These are phyloP conservation scores for Gastrolobium villosum DNA, from an alignment of 306 rosid genomes.

Conservation along the genomic window DNA sequence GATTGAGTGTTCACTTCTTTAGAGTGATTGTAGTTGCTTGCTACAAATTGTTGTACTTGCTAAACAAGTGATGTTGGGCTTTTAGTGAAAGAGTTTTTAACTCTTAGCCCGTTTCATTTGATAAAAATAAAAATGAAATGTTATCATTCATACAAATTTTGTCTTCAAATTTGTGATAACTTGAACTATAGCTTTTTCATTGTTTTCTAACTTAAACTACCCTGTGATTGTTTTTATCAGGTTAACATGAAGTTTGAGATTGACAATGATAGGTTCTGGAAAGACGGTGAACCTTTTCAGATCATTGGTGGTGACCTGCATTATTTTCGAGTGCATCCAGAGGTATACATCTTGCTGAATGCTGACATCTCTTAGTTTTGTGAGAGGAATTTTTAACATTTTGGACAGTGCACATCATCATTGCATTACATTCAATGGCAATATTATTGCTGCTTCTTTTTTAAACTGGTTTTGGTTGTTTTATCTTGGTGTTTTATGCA, in stretches of 20 bases:
- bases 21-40: background rate
- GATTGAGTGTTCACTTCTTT: too few species aligned
- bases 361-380: slow-evolving; percentile 27
- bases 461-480: slow-evolving; percentile 29
- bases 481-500: slow-evolving; percentile 13
- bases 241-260: slow-evolving; percentile 72
- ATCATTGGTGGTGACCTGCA: slow-evolving; percentile 97
- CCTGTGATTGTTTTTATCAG: slow-evolving; percentile 51
- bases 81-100: background rate
- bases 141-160: background rate
- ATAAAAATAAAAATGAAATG: background rate
- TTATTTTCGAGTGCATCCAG: slow-evolving; percentile 90
- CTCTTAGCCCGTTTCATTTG: background rate
- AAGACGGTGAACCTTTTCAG: slow-evolving; percentile 81
- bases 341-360: slow-evolving; percentile 67
- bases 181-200: slow-evolving; percentile 1
- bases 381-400: slow-evolving; percentile 29
- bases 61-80: background rate
- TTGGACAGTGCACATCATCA: background rate
- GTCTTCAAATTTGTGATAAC: slow-evolving; percentile 23
- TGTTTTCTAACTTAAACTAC: slow-evolving; percentile 16
- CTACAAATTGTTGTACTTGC: background rate
- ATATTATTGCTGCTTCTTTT: background rate
- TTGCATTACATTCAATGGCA: slow-evolving; percentile 6
- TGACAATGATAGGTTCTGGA: slow-evolving; percentile 81